phyloP scores from a whole-genome alignment of 2,329 filamentous ascomycete species.

The Cordyceps pruinosa region DNA sequence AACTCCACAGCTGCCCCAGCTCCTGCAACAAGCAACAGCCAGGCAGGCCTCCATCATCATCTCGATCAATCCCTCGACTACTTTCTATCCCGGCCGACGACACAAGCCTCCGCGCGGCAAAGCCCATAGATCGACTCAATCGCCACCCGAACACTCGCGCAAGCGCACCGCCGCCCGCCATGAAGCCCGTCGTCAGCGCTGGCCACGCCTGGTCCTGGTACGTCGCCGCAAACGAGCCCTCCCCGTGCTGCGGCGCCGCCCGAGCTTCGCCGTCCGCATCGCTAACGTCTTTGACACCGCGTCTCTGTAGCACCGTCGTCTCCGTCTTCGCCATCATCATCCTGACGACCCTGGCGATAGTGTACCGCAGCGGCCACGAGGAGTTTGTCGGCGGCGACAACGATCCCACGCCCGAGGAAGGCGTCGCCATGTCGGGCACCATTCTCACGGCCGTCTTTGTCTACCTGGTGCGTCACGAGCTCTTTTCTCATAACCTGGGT shows the following conservation, averaged over 20 bases:
- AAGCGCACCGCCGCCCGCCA: slow-evolving; percentile 37
- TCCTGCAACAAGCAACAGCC: background rate
- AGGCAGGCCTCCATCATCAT: background rate
- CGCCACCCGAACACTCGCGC: too few relatives aligned
- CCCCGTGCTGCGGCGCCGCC: background rate
- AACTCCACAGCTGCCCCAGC: slow-evolving; percentile 4
- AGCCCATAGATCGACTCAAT: background rate
- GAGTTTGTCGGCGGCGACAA: slow-evolving; percentile 71
- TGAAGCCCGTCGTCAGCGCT: slow-evolving; percentile 92
- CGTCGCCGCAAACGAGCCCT: slow-evolving; percentile 23
- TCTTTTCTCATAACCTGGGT: too few relatives aligned
- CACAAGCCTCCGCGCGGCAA: background rate
- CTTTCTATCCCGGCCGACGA: background rate
- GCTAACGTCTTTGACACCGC: slow-evolving; percentile 17
- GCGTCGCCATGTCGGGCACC: slow-evolving; percentile 70
- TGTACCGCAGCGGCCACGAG: slow-evolving; percentile 77
- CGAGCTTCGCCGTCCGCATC: background rate
- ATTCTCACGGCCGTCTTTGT: slow-evolving; percentile 85
- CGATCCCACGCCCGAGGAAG: slow-evolving; percentile 62
- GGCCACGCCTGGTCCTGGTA: slow-evolving; percentile 96
- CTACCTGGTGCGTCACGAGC: slow-evolving; percentile 63
- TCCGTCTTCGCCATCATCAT: slow-evolving; percentile 59
- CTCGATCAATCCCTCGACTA: background rate
- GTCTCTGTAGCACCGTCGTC: slow-evolving; percentile 61
- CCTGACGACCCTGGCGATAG: slow-evolving; percentile 55